Evolutionary conservation across 495 filamentous ascomycete species (phyloP), one percentile per base, ranked within the genome.

Genomic region (Neurospora discreta): DNA sequence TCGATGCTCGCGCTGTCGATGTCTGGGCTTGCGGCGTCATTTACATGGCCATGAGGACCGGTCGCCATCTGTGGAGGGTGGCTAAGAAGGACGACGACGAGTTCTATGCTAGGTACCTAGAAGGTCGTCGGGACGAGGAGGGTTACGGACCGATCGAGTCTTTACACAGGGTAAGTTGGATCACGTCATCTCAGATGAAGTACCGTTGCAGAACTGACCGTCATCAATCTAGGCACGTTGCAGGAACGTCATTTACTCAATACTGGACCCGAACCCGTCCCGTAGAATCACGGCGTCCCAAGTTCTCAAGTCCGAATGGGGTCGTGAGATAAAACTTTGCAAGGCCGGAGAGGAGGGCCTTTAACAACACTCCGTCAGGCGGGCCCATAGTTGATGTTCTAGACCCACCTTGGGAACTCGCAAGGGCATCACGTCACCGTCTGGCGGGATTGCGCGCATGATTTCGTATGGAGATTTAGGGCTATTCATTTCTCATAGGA

Each of bases 1-100:
- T 99, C 72, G 95, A 99, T 79, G 96, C 95, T 16, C 87, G 95
- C 68, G 95, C 95, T 2, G 96, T 99, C 65, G 95, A 99, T 78
- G 90, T 98, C 65, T 99, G 95, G 95, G 96, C 95, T 20, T 95
- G 92, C 69, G 95, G 95, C 76, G 95, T 99, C 40, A 98, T 99
- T 71, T 99, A 99, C 83, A 98, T 99, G 96, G 95, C 95, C 8
- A 99, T 99, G 95, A 87, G 95, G 69, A 99, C 95, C 18, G 95
- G 95, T 52, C 85, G 95, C 40, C 96, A 99, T 82, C 84, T 98
- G 5, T 99, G 95, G 95, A 89, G 93, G n/a, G 87, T 97, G 15
- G 95, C 95, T 8, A 93, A 93, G 81, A 94, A 92, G 79, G 95
- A 95, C 52, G 95, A 98, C 76, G 95, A 99, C 75, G 96, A 98